Base-by-base conservation (phyloP, 768 basidiomycete genomes). In the Chalciporus chontae region DNA sequence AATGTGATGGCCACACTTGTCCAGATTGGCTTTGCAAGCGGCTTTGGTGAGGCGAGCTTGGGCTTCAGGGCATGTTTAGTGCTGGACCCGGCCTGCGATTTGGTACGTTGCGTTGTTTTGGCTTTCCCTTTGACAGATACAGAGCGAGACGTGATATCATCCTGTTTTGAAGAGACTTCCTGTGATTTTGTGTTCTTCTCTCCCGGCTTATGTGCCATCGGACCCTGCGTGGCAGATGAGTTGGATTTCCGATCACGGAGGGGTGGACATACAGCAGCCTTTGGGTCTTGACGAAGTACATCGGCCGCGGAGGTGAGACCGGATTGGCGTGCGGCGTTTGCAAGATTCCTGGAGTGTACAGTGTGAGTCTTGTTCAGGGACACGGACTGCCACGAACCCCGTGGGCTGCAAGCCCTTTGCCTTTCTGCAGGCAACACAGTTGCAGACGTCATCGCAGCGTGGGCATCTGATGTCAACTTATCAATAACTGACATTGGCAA, bases 391-490 rank as follows among this genome's bases (percentile, higher is more conserved):
- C 15, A 64, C 78, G 17, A 55, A 85, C 85, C 83, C 83, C 24
- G 75, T 75, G 0, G 83, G 75, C 45, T 74, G 73, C 26, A 84
- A 68, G 18, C 85, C 85, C 61, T 80, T 74, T 14, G 76, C 70
- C 65, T 83, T 86, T 50, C 81, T 76, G 66, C 88, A 90, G 4
- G 62, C 64, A 37, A 75, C 71, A 54, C 88, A 90, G 62, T 82
- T 87, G 67, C 88, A 90, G 9, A 73, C 67, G 55, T 77, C 80
- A 44, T 76, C 69, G 51, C 88, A 90, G 56, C 74, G 77, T 4
- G 85, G 85, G 55, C 88, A 90, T 62, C 87, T 90, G 54, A 23
- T 39, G 44, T 41, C 44, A 43, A 51, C 56, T 48, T 18, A 50
- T 48, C 40, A 56, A 56, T 56, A 51, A 47, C 34, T 45, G 42